Evolutionary conservation across 345 rosid genomes (phyloP), one percentile per base, ranked within the genome.

Genomic region (Lepidium aucheri): DNA sequence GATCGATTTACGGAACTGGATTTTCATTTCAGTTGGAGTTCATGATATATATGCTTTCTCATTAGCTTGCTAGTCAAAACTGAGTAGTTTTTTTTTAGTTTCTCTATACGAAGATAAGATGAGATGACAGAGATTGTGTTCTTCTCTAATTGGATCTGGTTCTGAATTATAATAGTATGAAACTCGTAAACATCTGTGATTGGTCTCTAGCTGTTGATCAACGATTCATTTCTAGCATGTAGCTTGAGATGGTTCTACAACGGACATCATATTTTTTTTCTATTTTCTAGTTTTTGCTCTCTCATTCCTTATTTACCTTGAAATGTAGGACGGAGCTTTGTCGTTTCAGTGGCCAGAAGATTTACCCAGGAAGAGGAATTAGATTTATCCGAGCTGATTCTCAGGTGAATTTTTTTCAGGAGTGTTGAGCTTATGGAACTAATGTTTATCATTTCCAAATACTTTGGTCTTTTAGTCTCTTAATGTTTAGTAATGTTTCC

Each of bases 351-450:
- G 79, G 79, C 0, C 72, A 72, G 2, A 76, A 76, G 47, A 76
- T 76, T n/a, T 76, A 70, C 60, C 79, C 79, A 57, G 79, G 76
- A 1, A 70, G 71, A 8, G 79, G 79, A 10, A 76, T 76, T 55
- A 70, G 76, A 53, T 76, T 76, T 32, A 65, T 76, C 63, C 75
- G 76, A 35, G 38, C 76, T 50, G 79, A 76, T 42, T 76, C 79
- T 59, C 79, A 76, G 79, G 79, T 76, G 60, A 42, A 4, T 14
- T 53, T 3, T n/a, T 6, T 40, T 9, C n/a, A 14, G 1, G 1
- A 20, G 1, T 42, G 24, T 32, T 52, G 8, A 24, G 59, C 26
- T 71, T 9, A 26, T 2, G 10, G 30, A 13, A 9, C 12, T n/a
- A 26, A 10, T 22, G 46, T 41, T 36, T 49, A 1, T 5, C 2